Conservation (phyloP, 768 basidiomycete genomes). For the Boletellus ananas region DNA sequence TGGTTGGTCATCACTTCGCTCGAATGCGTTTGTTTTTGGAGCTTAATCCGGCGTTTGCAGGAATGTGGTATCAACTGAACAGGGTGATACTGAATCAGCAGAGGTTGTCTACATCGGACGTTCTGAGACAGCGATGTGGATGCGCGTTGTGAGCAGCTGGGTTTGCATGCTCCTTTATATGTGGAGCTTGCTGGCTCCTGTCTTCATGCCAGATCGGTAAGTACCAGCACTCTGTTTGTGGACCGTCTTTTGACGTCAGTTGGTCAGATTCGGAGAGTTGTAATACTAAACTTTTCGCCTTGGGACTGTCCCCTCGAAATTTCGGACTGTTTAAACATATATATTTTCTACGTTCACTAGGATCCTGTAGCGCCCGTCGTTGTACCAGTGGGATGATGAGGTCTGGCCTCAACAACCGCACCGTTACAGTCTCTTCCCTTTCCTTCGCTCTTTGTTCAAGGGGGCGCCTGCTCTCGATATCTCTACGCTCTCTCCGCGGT, state of each 20-base stretch:
- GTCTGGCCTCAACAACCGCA: too few species aligned
- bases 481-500: too few species aligned
- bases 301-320: neutral
- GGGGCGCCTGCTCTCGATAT: too few species aligned
- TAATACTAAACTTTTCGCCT: conserved; percentile 5
- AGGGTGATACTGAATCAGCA: conserved; percentile 47
- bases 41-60: conserved; percentile 33
- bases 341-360: neutral
- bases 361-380: too few species aligned
- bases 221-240: conserved; percentile 18
- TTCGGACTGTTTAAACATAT: neutral
- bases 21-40: neutral
- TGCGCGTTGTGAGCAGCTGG: conserved; percentile 96
- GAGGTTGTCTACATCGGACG: conserved; percentile 88
- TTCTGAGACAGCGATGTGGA: conserved; percentile 98
- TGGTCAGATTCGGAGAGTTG: conserved; percentile 24
- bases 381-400: too few species aligned
- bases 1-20: conserved; percentile 60
- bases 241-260: conserved; percentile 1
- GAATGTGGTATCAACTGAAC: conserved; percentile 68
- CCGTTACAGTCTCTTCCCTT: too few species aligned
- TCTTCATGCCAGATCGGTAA: conserved; percentile 86
- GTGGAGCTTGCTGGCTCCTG: conserved; percentile 87
- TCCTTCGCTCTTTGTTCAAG: too few species aligned
- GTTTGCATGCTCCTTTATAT: conserved; percentile 81